Conservation (phyloP, 768 basidiomycete genomes). For the Russula griseocarnosa region DNA sequence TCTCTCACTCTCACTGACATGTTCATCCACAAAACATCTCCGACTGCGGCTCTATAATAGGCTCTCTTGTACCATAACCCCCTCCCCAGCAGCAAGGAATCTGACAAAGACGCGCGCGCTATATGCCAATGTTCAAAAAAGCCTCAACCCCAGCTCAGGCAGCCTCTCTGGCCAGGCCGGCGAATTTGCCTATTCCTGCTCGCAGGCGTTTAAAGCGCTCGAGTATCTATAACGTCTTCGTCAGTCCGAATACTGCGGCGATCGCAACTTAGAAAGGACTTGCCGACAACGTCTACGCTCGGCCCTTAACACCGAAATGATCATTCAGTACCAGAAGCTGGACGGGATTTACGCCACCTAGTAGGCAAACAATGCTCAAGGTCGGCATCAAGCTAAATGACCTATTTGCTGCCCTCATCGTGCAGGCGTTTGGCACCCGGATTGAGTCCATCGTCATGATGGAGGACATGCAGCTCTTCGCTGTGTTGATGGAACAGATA, state of each 20-base stretch:
- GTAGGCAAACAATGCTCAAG: slow-evolving; percentile 94
- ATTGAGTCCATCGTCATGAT: slow-evolving; percentile 97
- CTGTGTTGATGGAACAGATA: slow-evolving; percentile 89
- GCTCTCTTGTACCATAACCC: slow-evolving; percentile 48
- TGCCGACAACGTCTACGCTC: slow-evolving; percentile 99
- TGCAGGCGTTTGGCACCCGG: slow-evolving; percentile 91
- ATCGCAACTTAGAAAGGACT: slow-evolving; percentile 96
- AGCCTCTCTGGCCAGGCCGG: slow-evolving; percentile 97
- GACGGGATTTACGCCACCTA: slow-evolving; percentile 97
- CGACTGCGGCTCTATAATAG: slow-evolving; percentile 64
- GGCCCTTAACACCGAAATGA: slow-evolving; percentile 96
- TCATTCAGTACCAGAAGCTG: slow-evolving; percentile 98
- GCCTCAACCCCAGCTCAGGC: slow-evolving; percentile 94
- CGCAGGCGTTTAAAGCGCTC: slow-evolving; percentile 97
- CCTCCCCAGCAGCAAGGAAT: slow-evolving; percentile 76
- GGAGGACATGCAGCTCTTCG: slow-evolving; percentile 93
- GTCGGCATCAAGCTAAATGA: slow-evolving; percentile 98
- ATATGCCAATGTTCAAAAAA: slow-evolving; percentile 79
- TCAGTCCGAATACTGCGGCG: slow-evolving; percentile 98
- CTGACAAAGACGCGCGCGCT: slow-evolving; percentile 76
- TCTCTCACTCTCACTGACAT: slow-evolving; percentile 77
- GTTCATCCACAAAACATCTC: slow-evolving; percentile 79
- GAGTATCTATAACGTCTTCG: slow-evolving; percentile 96
- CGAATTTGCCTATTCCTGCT: slow-evolving; percentile 99
- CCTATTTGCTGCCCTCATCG: slow-evolving; percentile 85